Conservation (phyloP, 2,329 filamentous ascomycete genomes). For the Allantophomopsis lycopodina region DNA sequence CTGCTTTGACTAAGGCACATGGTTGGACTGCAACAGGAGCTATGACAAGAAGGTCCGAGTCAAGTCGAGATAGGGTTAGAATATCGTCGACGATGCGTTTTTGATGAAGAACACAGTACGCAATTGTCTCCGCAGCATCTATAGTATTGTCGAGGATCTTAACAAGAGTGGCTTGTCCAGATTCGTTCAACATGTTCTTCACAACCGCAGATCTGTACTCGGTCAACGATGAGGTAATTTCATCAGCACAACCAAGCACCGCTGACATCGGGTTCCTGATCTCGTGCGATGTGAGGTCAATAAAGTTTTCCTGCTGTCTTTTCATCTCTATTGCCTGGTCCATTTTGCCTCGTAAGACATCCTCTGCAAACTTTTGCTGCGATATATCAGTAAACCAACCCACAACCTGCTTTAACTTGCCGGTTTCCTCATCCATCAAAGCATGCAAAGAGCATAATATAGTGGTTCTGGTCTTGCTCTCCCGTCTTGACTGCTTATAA, state of each 20-base stretch:
- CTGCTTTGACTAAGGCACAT: slow-evolving; percentile 48
- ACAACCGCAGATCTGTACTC: slow-evolving; percentile 28
- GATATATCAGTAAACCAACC: slow-evolving; percentile 26
- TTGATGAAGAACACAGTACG: slow-evolving; percentile 62
- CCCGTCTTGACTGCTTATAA: too few species aligned
- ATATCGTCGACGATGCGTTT: slow-evolving; percentile 58
- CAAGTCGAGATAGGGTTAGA: slow-evolving; percentile 54
- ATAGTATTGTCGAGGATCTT: slow-evolving; percentile 25
- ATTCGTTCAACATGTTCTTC: slow-evolving; percentile 24
- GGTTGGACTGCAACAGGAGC: slow-evolving; percentile 58
- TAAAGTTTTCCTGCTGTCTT: slow-evolving; percentile 65
- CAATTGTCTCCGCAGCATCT: slow-evolving; percentile 66
- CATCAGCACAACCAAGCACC: slow-evolving; percentile 63
- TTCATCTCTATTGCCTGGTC: slow-evolving; percentile 41
- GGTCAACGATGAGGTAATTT: slow-evolving; percentile 37
- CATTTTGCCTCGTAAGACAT: slow-evolving; percentile 24
- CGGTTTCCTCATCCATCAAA: too few species aligned
- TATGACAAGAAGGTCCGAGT: slow-evolving; percentile 55
- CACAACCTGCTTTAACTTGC: slow-evolving; percentile 4
- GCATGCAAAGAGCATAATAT: too few species aligned
- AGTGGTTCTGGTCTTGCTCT: too few species aligned
- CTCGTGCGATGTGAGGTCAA: slow-evolving; percentile 45
- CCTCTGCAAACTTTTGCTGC: neutral
- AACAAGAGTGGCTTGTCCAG: neutral
- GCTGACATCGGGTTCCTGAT: slow-evolving; percentile 65